phyloP scores from a whole-genome alignment of 768 basidiomycete species.

The Infundibulicybe gibba region DNA sequence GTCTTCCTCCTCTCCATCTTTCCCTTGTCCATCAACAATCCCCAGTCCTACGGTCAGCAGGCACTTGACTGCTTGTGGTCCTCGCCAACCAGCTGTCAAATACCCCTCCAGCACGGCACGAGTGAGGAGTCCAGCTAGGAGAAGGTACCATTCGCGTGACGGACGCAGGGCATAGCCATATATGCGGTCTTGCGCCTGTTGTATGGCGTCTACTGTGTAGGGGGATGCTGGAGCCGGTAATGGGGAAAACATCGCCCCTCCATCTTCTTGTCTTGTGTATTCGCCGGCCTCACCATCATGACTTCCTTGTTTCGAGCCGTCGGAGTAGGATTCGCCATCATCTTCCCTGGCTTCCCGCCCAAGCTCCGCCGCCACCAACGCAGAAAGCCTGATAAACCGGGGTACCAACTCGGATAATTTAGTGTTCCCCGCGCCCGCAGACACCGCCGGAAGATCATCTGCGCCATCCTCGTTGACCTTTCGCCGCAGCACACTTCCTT shows the following conservation, averaged over 20 bases:
- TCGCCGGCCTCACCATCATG: slow-evolving; percentile 15
- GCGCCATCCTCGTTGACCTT: slow-evolving; percentile 21
- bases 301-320: slow-evolving; percentile 23
- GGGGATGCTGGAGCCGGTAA: slow-evolving; percentile 11
- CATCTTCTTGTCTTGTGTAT: slow-evolving; percentile 4
- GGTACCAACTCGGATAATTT: slow-evolving; percentile 64
- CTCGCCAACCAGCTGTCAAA: slow-evolving; percentile 77
- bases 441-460: slow-evolving; percentile 11
- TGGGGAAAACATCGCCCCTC: slow-evolving; percentile 12
- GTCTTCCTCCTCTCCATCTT: slow-evolving; percentile 29
- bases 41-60: slow-evolving; percentile 72
- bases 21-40: slow-evolving; percentile 20
- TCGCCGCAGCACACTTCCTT: slow-evolving; percentile 59
- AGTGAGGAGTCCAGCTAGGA: slow-evolving; percentile 72
- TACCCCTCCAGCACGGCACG: slow-evolving; percentile 87
- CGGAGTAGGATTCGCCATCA: slow-evolving; percentile 30
- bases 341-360: slow-evolving; percentile 66
- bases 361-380: slow-evolving; percentile 74
- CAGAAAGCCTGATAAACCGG: slow-evolving; percentile 73
- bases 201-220: slow-evolving; percentile 5
- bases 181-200: slow-evolving; percentile 23
- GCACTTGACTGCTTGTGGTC: slow-evolving; percentile 64
- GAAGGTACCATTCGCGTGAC: slow-evolving; percentile 77
- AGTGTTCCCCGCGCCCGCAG: slow-evolving; percentile 53
- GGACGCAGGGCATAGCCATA: slow-evolving; percentile 58